Conservation (phyloP, 106 monocot genomes). For the Chionographis japonica region DNA sequence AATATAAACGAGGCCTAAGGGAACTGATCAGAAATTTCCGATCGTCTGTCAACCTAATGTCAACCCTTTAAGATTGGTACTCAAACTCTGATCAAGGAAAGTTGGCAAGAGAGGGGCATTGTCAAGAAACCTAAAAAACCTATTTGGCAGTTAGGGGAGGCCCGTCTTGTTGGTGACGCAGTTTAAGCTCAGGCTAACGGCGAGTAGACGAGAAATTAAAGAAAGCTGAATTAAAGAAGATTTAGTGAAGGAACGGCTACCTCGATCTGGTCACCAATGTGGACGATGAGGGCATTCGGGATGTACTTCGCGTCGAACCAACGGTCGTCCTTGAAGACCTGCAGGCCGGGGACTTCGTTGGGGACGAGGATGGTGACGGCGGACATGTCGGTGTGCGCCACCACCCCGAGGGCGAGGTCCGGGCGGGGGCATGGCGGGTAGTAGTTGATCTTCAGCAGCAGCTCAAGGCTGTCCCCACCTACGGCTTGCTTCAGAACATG, state of each 20-base stretch:
- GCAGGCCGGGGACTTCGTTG: slow-evolving; percentile 80
- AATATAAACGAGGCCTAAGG: no score
- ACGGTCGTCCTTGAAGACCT: slow-evolving; percentile 64
- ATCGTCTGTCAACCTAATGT: no score
- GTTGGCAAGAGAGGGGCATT: no score
- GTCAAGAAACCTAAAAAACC: no score
- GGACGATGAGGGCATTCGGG: slow-evolving; percentile 61
- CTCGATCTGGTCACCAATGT: slow-evolving; percentile 86
- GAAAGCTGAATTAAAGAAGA: neutral
- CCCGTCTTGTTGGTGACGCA: no score
- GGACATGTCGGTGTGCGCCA: slow-evolving; percentile 71
- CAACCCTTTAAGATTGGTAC: no score
- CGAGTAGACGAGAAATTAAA: neutral
- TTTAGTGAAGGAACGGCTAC: slow-evolving; percentile 4
- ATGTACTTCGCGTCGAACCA: slow-evolving; percentile 65
- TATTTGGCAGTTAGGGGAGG: no score
- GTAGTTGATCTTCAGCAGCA: slow-evolving; percentile 75
- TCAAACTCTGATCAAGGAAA: no score
- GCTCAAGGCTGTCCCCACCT: slow-evolving; percentile 55
- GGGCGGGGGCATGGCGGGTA: slow-evolving; percentile 82
- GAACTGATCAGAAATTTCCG: no score
- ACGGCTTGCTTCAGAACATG: slow-evolving; percentile 33
- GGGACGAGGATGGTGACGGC: slow-evolving; percentile 73
- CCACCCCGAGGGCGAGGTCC: slow-evolving; percentile 70
- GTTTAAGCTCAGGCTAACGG: no score